Evolutionary conservation across 78 protist genomes (phyloP), one percentile per base, ranked within the genome.

Genomic region (Tieghemostelium lacteum): DNA sequence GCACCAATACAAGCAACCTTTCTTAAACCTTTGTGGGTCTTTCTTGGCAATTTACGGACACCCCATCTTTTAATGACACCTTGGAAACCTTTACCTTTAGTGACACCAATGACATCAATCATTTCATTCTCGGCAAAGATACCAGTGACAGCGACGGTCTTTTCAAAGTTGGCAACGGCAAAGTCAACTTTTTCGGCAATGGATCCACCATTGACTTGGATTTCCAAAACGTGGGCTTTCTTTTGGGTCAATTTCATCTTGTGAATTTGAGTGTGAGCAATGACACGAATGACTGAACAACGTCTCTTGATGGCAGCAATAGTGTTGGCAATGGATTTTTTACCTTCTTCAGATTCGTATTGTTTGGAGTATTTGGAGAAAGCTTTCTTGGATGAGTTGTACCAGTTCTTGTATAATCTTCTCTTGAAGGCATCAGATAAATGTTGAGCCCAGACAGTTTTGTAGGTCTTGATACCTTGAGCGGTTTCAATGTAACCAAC

Each of bases 1-100:
- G 99, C 98, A 6, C 99, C 99, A 74, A 99, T 98, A 80, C 99
- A 99, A 45, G 99, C 99, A 73, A 98, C 99, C 99, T 99, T 99
- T 77, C 99, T 96, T 52, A 98, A 97, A 96, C 99, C 99, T 34
- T 96, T 80, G 97, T 99, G 99, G 66, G 99, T 97, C 98, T 99
- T 99, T 69, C 99, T 95, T 72, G 99, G 99, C 24, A 99, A 99
- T 58, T 87, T 70, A 67, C 92, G 70, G 87, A 86, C 94, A 57
- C 99, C 99, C 99, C 99, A 99, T 31, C 99, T 97, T 67, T 95
- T 34, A 69, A 93, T 86, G 45, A 99, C 99, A 85, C 99, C 99
- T 65, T 95, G 85, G 96, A 88, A 97, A 63, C 99, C 99, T 85
- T 98, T 76, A 86, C 99, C 99, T 95, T 93, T 97, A 95, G 99